phyloP scores from a whole-genome alignment of 1,139 yeast species.

The Lodderomyces parapsilosis region DNA sequence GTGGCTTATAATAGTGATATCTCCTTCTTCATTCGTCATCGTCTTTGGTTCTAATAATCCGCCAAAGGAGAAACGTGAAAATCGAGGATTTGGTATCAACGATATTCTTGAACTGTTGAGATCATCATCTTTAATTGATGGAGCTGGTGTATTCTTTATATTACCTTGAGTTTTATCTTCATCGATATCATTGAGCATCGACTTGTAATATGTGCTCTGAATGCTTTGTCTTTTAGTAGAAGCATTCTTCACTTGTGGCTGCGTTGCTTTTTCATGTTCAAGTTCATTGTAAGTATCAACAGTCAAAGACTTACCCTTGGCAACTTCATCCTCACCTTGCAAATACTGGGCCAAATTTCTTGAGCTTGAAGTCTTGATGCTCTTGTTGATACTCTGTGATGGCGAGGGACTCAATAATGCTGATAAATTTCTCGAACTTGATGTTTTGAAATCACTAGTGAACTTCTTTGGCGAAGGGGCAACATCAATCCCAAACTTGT shows the following conservation, averaged over 20 bases:
- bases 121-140: conserved; percentile 4
- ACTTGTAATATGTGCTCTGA: conserved; percentile 18
- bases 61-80: conserved; percentile 44
- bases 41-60: conserved; percentile 28
- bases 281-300: conserved; percentile 12
- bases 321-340: conserved; percentile 6
- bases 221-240: conserved; percentile 11
- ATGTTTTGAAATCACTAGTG: conserved; percentile 35
- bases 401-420: conserved; percentile 19
- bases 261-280: conserved; percentile 8
- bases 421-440: conserved; percentile 45
- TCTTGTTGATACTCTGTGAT: conserved; percentile 4
- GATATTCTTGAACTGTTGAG: conserved; percentile 6
- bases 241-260: conserved; percentile 7
- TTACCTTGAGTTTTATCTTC: conserved; percentile 17
- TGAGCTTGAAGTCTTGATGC: conserved; percentile 45
- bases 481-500: conserved; percentile 44
- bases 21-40: conserved; percentile 27
- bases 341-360: conserved; percentile 36
- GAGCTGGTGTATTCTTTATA: background rate
- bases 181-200: conserved; percentile 26
- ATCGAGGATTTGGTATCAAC: conserved; percentile 46
- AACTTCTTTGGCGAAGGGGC: conserved; percentile 25
- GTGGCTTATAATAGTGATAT: conserved; percentile 27
- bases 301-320: conserved; percentile 10